Base-by-base conservation (phyloP, 1,284 basidiomycete genomes). In the Xerocomus minutiporus region DNA sequence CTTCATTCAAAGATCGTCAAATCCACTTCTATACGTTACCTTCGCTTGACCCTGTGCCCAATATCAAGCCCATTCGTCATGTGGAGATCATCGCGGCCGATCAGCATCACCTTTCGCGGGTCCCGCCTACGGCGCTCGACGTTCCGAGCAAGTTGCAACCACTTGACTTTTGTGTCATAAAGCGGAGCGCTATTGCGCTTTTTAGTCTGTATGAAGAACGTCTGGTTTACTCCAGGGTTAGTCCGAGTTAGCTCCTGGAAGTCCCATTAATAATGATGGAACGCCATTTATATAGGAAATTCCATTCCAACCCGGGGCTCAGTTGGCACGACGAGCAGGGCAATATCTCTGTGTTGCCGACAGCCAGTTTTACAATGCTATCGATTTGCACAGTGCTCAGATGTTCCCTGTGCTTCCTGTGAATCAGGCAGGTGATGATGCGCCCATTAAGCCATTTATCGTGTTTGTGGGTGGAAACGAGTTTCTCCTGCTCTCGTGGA, bases 1-100 rank as follows among this genome's bases (percentile, higher is more conserved):
- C 13, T 11, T 9, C 25, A 9, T 47, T 31, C 32, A 53, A 61
- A 88, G 93, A 93, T 59, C 83, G 80, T 51, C 86, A 89, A 55
- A 71, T 96, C 3, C 81, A 89, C 62, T 86, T 94, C 61, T 90
- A 91, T 60, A 79, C 82, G 0, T 73, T 94, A 1, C 93, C 93
- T 0, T 80, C 83, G 3, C 78, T 96, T 25, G 88, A 93, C 56
- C 79, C 82, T 0, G 75, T 91, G 0, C 77, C 83, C 8, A 72
- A 64, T 9, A 84, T 91, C 57, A 86, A 86, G 54, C 86, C 91
- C 1, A 78, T 96, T 28, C 80, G 91, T 39, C 85, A 92, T 51
- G 87, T 91, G 4, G 72, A 88, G 15, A 76, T 84, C 0, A 83
- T 95, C 55, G 83, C 89, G 0, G 82, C 94, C 1, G 92, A 97